These are phyloP conservation scores for Trichosanthes cucumerina DNA, from an alignment of 306 rosid species.

Conservation along the genomic window DNA sequence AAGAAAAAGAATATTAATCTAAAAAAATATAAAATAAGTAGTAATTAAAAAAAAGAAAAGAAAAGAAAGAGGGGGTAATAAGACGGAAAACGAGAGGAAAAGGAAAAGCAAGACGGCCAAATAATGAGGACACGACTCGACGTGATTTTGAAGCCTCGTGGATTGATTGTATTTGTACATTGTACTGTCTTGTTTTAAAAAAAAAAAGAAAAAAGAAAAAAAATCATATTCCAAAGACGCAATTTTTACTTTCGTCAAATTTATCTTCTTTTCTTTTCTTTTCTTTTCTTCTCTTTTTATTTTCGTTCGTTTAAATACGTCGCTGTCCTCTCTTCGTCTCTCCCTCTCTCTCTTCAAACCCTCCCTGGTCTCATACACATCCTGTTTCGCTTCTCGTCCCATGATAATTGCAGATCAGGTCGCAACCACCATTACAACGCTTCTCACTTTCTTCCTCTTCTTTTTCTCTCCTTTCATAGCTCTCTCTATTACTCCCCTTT, in stretches of 20 bases:
- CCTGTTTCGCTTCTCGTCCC: background rate
- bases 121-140: background rate
- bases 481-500: background rate
- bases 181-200: background rate
- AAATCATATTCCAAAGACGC: background rate
- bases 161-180: background rate
- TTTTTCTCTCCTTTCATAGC: background rate
- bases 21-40: background rate
- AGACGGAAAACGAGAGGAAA: too few species aligned
- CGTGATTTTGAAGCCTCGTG: conserved; percentile 4
- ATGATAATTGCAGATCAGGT: conserved; percentile 18
- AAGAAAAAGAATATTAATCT: too few species aligned
- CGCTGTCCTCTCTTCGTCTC: background rate
- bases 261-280: background rate
- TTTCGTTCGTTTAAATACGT: background rate
- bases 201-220: background rate
- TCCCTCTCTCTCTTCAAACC: conserved; percentile 2
- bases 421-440: conserved; percentile 10
- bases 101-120: background rate
- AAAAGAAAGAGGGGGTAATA: background rate
- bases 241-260: background rate
- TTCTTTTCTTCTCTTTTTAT: background rate
- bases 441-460: background rate
- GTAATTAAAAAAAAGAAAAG: background rate
- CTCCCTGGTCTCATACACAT: background rate